Evolutionary conservation across 164 flowering plant species (phyloP).

Genomic region (Tinospora cordifolia): DNA sequence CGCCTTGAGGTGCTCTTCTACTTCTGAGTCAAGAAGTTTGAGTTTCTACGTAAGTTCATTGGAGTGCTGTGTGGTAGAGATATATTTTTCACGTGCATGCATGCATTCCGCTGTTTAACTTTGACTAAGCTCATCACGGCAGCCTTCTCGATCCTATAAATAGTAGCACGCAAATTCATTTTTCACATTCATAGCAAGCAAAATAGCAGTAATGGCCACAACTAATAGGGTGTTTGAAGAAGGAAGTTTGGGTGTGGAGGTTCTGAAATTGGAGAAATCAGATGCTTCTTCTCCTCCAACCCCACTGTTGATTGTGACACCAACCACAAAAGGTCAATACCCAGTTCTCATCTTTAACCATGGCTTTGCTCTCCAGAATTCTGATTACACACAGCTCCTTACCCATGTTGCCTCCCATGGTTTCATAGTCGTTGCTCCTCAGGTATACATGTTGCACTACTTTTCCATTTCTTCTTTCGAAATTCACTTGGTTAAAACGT

Average conservation of each 20-base stretch:
- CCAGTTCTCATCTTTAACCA: slow-evolving; percentile 47
- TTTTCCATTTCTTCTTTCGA: too few relatives aligned
- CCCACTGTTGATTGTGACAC: slow-evolving; percentile 36
- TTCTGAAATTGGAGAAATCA: background rate
- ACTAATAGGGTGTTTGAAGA: slow-evolving; percentile 14
- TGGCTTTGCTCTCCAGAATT: slow-evolving; percentile 38
- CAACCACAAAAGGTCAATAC: slow-evolving; percentile 31
- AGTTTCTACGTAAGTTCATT: too few relatives aligned
- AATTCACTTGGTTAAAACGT: too few relatives aligned
- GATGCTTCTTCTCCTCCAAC: slow-evolving; percentile 30
- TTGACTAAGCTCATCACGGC: too few relatives aligned
- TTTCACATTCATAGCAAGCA: too few relatives aligned
- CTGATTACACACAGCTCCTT: slow-evolving; percentile 48
- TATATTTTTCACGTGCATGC: too few relatives aligned
- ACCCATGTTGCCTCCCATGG: slow-evolving; percentile 61
- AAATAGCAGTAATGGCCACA: background rate
- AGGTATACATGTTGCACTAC: slow-evolving; percentile 22
- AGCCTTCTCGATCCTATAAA: too few relatives aligned
- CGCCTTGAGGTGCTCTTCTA: too few relatives aligned
- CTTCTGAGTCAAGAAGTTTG: too few relatives aligned
- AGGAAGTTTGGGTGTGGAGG: slow-evolving; percentile 3
- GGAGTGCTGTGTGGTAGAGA: too few relatives aligned
- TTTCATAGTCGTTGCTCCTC: slow-evolving; percentile 55
- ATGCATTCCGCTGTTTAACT: too few relatives aligned
- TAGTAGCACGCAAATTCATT: too few relatives aligned